Evolutionary conservation across 306 rosid genomes (phyloP), one percentile per base, ranked within the genome.

Genomic region (Vigna angularis): DNA sequence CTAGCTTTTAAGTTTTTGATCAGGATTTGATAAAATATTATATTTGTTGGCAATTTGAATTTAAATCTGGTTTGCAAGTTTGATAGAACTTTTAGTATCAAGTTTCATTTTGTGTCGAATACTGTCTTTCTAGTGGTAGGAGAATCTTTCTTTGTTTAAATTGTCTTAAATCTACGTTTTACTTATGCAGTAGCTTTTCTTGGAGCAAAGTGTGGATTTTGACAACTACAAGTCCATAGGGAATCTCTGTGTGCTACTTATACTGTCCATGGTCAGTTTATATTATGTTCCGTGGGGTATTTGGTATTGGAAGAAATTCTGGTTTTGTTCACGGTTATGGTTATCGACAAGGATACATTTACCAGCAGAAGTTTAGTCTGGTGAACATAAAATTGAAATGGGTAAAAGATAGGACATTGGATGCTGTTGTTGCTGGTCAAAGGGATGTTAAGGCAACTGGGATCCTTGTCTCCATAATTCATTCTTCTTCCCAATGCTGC

Each of bases 301-400:
- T 81, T 70, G 53, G 65, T 57, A 66, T 61, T 52, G 78, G 63
- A 4, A 83, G 84, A 78, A 76, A 77, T 24, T 77, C 16, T 48
- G 72, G 78, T 70, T 79, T 87, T 28, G 52, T 86, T 65, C 70
- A 8, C 65, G 26, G 75, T 61, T 42, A 13, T 78, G 26, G 75
- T 61, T 42, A 13, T 78, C 76, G 42, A 30, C 73, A 38, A 48
- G 91, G 80, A 51, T 87, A 78, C 58, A 84, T 72, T 58, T 87
- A 86, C 75, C 90, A 85, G 82, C 91, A 85, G 53, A 89, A 56
- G 74, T 82, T 86, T 79, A 40, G 72, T 89, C 78, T 94, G 77
- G 98, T 94, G 30, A 94, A 94, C 74, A 59, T 94, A 63, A 92
- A 87, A 67, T 79, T 94, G 83, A 94, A 94, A 83, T 94, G 98